A percentile compares a stretch with the other conserved stretches of the same genome.
These are phyloP conservation scores for Penicillium sp. DNA, from an alignment of 2,329 filamentous ascomycete species.

Conservation along the genomic window DNA sequence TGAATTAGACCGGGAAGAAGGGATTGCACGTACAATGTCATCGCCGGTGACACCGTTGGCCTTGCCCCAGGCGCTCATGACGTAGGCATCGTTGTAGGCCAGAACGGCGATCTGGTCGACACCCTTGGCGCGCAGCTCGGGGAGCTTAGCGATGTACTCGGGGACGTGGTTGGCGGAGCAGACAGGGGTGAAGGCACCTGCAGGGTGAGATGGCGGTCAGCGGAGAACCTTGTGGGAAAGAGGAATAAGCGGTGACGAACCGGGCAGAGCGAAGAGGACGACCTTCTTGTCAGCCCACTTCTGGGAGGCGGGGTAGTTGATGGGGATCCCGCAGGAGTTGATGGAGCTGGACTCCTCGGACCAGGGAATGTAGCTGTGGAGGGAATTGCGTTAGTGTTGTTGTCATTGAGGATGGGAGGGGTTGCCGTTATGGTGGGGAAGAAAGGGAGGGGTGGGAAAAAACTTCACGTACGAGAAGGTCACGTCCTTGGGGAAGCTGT, in stretches of 20 bases:
- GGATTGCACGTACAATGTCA: slow-evolving; percentile 51
- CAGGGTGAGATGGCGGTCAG: slow-evolving; percentile 15
- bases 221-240: slow-evolving; percentile 7
- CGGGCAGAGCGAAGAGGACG: slow-evolving; percentile 64
- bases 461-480: slow-evolving; percentile 61
- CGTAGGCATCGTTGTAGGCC: slow-evolving; percentile 77
- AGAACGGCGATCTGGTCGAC: slow-evolving; percentile 78
- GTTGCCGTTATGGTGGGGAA: slow-evolving; percentile 1
- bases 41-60: slow-evolving; percentile 73
- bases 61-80: slow-evolving; percentile 89
- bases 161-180: slow-evolving; percentile 79
- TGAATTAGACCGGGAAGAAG: not conserved
- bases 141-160: slow-evolving; percentile 69
- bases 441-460: not conserved
- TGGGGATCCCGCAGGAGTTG: slow-evolving; percentile 71
- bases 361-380: slow-evolving; percentile 68
- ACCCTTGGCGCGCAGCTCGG: slow-evolving; percentile 70
- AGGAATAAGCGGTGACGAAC: slow-evolving; percentile 33
- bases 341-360: slow-evolving; percentile 63
- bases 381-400: slow-evolving; percentile 10
- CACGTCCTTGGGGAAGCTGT: slow-evolving; percentile 75
- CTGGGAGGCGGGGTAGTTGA: slow-evolving; percentile 74
- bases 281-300: slow-evolving; percentile 68
- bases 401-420: not conserved
- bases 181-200: slow-evolving; percentile 77